Evolutionary conservation across 768 basidiomycete species (phyloP).

Genomic region (Ramaria sp.): DNA sequence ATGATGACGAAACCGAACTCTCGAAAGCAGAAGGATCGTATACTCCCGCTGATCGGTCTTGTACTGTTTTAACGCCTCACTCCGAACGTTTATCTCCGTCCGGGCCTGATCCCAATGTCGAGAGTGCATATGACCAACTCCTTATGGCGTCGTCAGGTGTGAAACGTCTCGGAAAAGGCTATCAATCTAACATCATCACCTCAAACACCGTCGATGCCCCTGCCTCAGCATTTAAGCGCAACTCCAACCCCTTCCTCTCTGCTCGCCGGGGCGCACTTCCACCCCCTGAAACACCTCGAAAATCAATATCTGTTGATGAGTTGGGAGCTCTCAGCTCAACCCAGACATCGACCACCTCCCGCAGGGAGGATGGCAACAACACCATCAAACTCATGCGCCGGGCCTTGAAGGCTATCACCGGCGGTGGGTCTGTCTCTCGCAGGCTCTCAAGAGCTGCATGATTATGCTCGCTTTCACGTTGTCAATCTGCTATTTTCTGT

Average conservation of each 20-base stretch:
- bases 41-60: slow-evolving; percentile 31
- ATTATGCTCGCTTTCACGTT: slow-evolving; percentile 6
- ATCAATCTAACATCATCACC: slow-evolving; percentile 56
- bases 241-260: slow-evolving; percentile 7
- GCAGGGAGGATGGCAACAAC: slow-evolving; percentile 37
- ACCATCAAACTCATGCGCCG: slow-evolving; percentile 51
- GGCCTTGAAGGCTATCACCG: slow-evolving; percentile 69
- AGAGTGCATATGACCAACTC: slow-evolving; percentile 74
- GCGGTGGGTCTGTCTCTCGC: slow-evolving; percentile 44
- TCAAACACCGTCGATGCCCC: slow-evolving; percentile 20
- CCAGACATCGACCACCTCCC: slow-evolving; percentile 31
- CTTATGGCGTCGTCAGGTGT: slow-evolving; percentile 76
- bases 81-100: slow-evolving; percentile 19
- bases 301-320: slow-evolving; percentile 6
- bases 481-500: slow-evolving; percentile 10
- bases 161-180: slow-evolving; percentile 70
- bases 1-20: slow-evolving; percentile 13
- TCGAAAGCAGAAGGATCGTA: slow-evolving; percentile 31
- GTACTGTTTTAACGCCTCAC: slow-evolving; percentile 54
- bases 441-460: slow-evolving; percentile 33
- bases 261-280: not conserved
- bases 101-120: slow-evolving; percentile 17
- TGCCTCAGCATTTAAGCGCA: not conserved
- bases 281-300: slow-evolving; percentile 2
- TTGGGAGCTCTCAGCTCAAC: slow-evolving; percentile 22